A percentile compares a stretch with the other conserved stretches of the same genome.
Conservation (phyloP, 2,329 filamentous ascomycete genomes). For the Coleophoma crateriformis region DNA sequence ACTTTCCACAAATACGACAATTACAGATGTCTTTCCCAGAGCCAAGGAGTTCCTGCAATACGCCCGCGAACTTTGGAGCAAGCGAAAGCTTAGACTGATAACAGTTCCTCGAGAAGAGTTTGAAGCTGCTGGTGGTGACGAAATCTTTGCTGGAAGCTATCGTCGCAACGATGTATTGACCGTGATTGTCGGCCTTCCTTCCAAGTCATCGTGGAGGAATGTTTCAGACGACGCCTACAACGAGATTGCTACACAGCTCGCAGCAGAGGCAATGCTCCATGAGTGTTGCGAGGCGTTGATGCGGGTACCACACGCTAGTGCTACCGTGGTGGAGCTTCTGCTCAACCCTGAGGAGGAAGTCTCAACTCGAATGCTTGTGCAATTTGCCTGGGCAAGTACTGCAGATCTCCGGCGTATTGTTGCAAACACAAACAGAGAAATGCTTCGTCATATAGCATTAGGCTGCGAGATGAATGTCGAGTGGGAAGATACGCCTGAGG, state of each 20-base stretch:
- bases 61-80: neutral
- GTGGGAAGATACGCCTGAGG: slow-evolving; percentile 26
- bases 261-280: slow-evolving; percentile 29
- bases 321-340: slow-evolving; percentile 28
- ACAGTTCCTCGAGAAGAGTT: neutral
- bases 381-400: slow-evolving; percentile 25
- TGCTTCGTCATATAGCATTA: slow-evolving; percentile 29
- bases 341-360: slow-evolving; percentile 20
- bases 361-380: slow-evolving; percentile 27
- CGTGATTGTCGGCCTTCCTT: slow-evolving; percentile 3
- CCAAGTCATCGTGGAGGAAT: neutral
- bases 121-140: neutral
- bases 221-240: slow-evolving; percentile 1
- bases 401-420: slow-evolving; percentile 19
- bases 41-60: neutral
- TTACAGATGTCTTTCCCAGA: neutral
- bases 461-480: slow-evolving; percentile 25
- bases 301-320: slow-evolving; percentile 21
- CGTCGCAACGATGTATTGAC: neutral
- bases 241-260: slow-evolving; percentile 11
- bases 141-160: slow-evolving; percentile 3
- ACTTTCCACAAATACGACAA: neutral
- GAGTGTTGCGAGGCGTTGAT: slow-evolving; percentile 26
- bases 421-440: slow-evolving; percentile 23
- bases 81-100: neutral